A percentile compares a stretch with the other conserved stretches of the same genome.
These are phyloP conservation scores for Neurospora cerealis DNA, from an alignment of 495 filamentous ascomycete species.

Conservation along the genomic window DNA sequence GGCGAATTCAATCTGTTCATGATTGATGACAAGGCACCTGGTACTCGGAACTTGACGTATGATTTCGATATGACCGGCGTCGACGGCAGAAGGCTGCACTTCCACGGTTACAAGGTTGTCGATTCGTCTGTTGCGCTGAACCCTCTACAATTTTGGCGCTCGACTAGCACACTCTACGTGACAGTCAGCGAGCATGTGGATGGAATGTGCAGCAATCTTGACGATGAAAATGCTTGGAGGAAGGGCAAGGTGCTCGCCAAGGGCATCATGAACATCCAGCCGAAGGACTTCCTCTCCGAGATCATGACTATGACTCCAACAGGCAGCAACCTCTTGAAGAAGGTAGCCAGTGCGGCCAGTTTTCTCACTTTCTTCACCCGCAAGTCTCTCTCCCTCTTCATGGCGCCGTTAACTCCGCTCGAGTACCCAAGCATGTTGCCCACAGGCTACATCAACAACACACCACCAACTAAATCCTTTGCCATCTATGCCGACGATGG, in stretches of 20 bases:
- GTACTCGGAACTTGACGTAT: slow-evolving; percentile 50
- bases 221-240: slow-evolving; percentile 29
- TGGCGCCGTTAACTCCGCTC: slow-evolving; percentile 44
- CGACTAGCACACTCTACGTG: slow-evolving; percentile 54
- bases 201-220: slow-evolving; percentile 20
- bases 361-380: slow-evolving; percentile 49
- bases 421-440: slow-evolving; percentile 42
- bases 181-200: slow-evolving; percentile 32
- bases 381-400: slow-evolving; percentile 44
- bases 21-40: slow-evolving; percentile 40
- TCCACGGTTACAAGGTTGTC: slow-evolving; percentile 54
- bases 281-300: slow-evolving; percentile 46
- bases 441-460: slow-evolving; percentile 41
- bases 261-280: slow-evolving; percentile 50
- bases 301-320: slow-evolving; percentile 44
- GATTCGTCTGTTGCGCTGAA: slow-evolving; percentile 48
- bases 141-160: slow-evolving; percentile 45
- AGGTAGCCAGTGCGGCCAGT: slow-evolving; percentile 31
- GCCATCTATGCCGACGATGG: slow-evolving; percentile 39
- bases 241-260: slow-evolving; percentile 38
- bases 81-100: slow-evolving; percentile 40
- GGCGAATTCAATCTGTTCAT: slow-evolving; percentile 51
- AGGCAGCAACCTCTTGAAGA: slow-evolving; percentile 35
- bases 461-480: slow-evolving; percentile 26
- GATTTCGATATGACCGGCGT: slow-evolving; percentile 48